Evolutionary conservation across 345 rosid genomes (phyloP).

Genomic region (Camelina laxa): DNA sequence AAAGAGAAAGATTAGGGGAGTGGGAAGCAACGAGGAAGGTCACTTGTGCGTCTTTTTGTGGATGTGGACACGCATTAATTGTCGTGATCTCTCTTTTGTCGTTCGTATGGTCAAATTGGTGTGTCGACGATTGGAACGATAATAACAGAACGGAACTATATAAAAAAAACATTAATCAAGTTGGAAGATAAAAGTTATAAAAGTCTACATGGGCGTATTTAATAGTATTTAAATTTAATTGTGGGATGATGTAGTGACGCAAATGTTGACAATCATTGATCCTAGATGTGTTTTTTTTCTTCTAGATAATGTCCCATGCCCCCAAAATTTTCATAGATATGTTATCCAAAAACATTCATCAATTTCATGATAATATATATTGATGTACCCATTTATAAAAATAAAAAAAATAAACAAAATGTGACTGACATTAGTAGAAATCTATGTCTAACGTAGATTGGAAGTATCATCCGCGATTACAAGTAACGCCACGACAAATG

Average conservation of each 20-base stretch:
- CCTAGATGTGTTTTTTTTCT: neutral
- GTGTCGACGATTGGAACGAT: slow-evolving; percentile 7
- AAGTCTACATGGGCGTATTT: slow-evolving; percentile 3
- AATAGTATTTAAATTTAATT: neutral
- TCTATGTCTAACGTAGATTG: slow-evolving; percentile 14
- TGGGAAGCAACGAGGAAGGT: slow-evolving; percentile 47
- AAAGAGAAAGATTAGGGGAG: slow-evolving; percentile 20
- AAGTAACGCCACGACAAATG: slow-evolving; percentile 50
- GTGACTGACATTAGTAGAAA: neutral
- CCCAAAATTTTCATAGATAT: neutral
- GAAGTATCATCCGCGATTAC: slow-evolving; percentile 35
- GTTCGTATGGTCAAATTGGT: slow-evolving; percentile 27
- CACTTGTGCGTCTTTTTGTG: slow-evolving; percentile 31
- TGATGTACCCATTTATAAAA: too few relatives aligned
- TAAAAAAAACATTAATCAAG: neutral
- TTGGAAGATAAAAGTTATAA: slow-evolving; percentile 7
- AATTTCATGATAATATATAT: too few relatives aligned
- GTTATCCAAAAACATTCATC: neutral
- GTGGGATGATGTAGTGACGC: neutral
- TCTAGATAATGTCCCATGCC: slow-evolving; percentile 4
- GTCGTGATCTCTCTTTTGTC: slow-evolving; percentile 3
- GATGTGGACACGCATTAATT: slow-evolving; percentile 27
- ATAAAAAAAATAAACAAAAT: too few relatives aligned
- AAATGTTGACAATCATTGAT: slow-evolving; percentile 2
- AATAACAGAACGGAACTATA: slow-evolving; percentile 1